Conservation (phyloP, 768 basidiomycete species). For the Mycena galopus region DNA sequence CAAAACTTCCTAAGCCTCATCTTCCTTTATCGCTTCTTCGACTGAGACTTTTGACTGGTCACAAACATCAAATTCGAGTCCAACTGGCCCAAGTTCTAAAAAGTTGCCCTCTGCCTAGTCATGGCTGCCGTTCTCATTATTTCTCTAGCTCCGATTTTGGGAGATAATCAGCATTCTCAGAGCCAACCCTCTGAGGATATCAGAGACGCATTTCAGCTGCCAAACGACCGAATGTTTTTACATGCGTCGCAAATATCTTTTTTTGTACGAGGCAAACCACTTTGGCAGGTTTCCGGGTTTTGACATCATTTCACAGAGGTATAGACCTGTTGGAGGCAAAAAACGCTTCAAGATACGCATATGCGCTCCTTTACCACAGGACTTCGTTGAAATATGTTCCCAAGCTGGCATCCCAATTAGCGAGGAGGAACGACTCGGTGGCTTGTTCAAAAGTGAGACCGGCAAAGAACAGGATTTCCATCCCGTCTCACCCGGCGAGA, state of each 20-base stretch:
- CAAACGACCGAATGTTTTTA: conserved; percentile 66
- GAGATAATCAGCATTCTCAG: conserved; percentile 66
- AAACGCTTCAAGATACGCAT: conserved; percentile 67
- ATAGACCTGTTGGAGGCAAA: conserved; percentile 54
- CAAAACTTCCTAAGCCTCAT: conserved; percentile 46
- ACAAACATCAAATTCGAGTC: conserved; percentile 80
- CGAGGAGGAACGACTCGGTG: conserved; percentile 54
- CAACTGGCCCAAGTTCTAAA: conserved; percentile 68
- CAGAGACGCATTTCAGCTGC: conserved; percentile 45
- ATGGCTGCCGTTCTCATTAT: conserved; percentile 6
- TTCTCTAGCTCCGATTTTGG: conserved; percentile 72
- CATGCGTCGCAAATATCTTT: conserved; percentile 72
- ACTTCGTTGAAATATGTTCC: conserved; percentile 66
- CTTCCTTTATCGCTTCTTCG: conserved; percentile 69
- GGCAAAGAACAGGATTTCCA: conserved; percentile 53
- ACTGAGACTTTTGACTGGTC: conserved; percentile 69
- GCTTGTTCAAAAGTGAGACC: conserved; percentile 48
- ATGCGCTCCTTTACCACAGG: conserved; percentile 68
- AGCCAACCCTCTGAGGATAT: conserved; percentile 47
- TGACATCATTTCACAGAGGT: conserved; percentile 57
- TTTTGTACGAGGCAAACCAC: conserved; percentile 53
- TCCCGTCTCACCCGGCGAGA: conserved; percentile 45
- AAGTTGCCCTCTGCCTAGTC: conserved; percentile 47
- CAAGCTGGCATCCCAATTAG: conserved; percentile 59
- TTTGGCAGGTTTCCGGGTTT: neutral